Evolutionary conservation across 352 stramenopile species (phyloP), one percentile per base, ranked within the genome.

Genomic region (Phytophthora europaea): DNA sequence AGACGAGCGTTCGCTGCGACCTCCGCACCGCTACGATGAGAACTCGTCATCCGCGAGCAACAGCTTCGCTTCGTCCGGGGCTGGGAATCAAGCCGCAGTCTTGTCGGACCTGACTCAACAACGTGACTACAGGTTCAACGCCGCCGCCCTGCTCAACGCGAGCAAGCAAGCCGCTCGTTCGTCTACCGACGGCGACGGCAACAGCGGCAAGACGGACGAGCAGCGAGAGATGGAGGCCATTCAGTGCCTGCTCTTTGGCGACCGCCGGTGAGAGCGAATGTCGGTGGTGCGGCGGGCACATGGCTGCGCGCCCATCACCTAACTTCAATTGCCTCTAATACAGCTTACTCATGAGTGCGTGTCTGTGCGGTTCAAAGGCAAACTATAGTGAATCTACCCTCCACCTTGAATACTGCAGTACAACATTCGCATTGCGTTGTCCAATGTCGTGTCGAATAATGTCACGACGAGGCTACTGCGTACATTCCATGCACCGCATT

Each of bases 191-290:
- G 61, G 53, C 9, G 16, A 53, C 28, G 55, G 33, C 15, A 28
- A 52, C 23, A 20, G 23, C 15, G 58, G 28, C 51, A 91, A 88
- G 68, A 89, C 81, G 1, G 72, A 88, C 28, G 79, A 84, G 31
- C 81, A 90, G 72, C 82, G 79, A 48, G 82, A 92, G 76, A 79
- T 81, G 64, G 85, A 91, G 57, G 85, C 85, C 9, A 88, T 91
- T 56, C 70, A 79, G 64, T 82, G 64, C 33, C 70, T 92, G 31
- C 72, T 92, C n/a, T 92, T 92, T 59, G 15, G n/a, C 59, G 15
- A 13, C 31, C 22, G 28, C 33, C 50, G 38, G 12, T 75, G 58
- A 73, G 6, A 33, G 15, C 15, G 33, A 7, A 22, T 65, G 16
- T 57, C 60, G 59, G 59, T 36, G 59, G 51, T 69, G 26, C 57